phyloP scores from a whole-genome alignment of 768 basidiomycete species.

The Auriscalpium vulgare region DNA sequence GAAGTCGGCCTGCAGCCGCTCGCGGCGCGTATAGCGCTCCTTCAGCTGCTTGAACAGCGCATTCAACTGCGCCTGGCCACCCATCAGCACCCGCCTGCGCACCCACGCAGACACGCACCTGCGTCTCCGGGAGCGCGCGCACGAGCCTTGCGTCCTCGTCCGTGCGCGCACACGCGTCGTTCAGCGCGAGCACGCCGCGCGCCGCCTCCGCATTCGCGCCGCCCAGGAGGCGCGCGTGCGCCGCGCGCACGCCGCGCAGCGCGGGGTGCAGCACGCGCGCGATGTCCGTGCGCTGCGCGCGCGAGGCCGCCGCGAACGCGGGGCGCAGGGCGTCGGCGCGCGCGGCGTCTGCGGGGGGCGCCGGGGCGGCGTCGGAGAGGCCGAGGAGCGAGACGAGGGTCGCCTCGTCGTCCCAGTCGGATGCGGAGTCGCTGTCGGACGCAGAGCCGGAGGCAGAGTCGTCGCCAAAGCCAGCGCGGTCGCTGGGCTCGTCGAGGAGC shows the following conservation, averaged over 20 bases:
- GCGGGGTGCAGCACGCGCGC: background rate
- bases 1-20: background rate
- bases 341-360: background rate
- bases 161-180: slow-evolving; percentile 43
- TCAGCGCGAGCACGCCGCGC: slow-evolving; percentile 42
- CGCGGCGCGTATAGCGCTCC: background rate
- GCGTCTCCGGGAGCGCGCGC: slow-evolving; percentile 29
- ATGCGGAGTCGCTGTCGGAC: slow-evolving; percentile 3
- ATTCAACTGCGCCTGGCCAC: background rate
- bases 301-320: background rate
- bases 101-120: slow-evolving; percentile 29
- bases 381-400: slow-evolving; percentile 24
- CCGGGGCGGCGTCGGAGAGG: slow-evolving; percentile 5
- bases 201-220: slow-evolving; percentile 19
- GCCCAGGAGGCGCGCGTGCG: slow-evolving; percentile 9
- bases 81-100: background rate
- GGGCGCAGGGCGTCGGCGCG: background rate
- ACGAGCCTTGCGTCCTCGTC: slow-evolving; percentile 35
- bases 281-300: background rate
- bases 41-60: slow-evolving; percentile 12
- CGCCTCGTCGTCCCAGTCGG: slow-evolving; percentile 25
- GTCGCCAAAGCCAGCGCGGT: background rate
- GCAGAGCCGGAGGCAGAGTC: background rate
- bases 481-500: background rate
- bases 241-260: background rate